Conservation (phyloP, 768 basidiomycete genomes). For the Lanmaoa pseudosensibilis region DNA sequence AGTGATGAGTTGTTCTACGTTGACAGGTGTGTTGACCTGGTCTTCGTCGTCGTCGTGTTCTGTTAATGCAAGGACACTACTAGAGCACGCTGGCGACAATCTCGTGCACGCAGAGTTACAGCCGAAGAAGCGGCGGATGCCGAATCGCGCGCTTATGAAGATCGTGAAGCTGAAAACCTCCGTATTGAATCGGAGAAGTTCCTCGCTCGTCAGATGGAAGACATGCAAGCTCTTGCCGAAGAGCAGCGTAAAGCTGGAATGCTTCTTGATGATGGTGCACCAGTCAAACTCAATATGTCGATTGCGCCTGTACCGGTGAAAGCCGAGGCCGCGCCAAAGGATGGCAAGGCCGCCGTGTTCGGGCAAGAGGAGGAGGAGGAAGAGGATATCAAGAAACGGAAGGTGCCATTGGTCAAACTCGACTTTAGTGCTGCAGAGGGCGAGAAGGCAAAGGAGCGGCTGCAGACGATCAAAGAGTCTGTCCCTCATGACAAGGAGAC, state of each 20-base stretch:
- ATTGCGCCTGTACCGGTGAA: slow-evolving; percentile 50
- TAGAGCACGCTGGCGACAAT: slow-evolving; percentile 84
- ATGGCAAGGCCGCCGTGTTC: slow-evolving; percentile 65
- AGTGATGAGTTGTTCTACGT: slow-evolving; percentile 92
- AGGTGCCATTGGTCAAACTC: slow-evolving; percentile 83
- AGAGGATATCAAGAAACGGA: slow-evolving; percentile 73
- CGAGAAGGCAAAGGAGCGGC: slow-evolving; percentile 74
- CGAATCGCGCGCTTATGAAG: slow-evolving; percentile 78
- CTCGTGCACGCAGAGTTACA: slow-evolving; percentile 66
- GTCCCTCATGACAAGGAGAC: slow-evolving; percentile 79
- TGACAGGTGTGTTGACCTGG: slow-evolving; percentile 64
- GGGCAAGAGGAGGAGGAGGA: slow-evolving; percentile 88
- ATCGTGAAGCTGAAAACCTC: slow-evolving; percentile 83
- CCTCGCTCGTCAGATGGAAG: slow-evolving; percentile 91
- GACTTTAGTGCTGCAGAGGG: slow-evolving; percentile 85
- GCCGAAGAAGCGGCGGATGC: slow-evolving; percentile 84
- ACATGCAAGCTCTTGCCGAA: slow-evolving; percentile 88
- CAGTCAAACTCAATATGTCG: slow-evolving; percentile 82
- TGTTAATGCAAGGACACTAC: neutral
- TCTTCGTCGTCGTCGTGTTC: neutral
- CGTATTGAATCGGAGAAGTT: slow-evolving; percentile 92
- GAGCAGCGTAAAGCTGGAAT: slow-evolving; percentile 91
- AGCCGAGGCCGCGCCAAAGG: slow-evolving; percentile 44
- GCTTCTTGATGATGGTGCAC: slow-evolving; percentile 87
- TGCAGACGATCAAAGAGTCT: slow-evolving; percentile 73